These are phyloP conservation scores for Alternaria burnsii DNA, from an alignment of 2,329 filamentous ascomycete species.

Conservation along the genomic window DNA sequence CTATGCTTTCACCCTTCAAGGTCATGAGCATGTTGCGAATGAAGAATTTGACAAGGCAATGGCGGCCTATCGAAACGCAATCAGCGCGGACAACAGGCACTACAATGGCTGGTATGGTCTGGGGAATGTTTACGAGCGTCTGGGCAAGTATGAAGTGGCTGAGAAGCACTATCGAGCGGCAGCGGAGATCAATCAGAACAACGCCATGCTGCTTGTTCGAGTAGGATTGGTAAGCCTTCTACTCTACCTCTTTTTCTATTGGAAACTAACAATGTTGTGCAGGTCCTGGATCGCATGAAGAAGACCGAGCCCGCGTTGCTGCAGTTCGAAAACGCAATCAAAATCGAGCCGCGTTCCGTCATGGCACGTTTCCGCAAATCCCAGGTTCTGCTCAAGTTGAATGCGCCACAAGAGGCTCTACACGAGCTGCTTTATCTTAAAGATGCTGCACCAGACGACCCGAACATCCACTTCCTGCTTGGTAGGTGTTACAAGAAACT, in stretches of 20 bases:
- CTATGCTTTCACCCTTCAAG: conserved; percentile 94
- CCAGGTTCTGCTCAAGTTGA: conserved; percentile 79
- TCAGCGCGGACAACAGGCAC: conserved; percentile 85
- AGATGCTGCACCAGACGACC: conserved; percentile 90
- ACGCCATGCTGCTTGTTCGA: conserved; percentile 89
- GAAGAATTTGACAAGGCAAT: conserved; percentile 98
- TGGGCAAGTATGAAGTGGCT: conserved; percentile 90
- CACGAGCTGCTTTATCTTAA: conserved; percentile 87
- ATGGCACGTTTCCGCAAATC: conserved; percentile 94
- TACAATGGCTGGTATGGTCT: conserved; percentile 98
- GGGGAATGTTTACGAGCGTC: conserved; percentile 83
- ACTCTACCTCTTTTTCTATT: neutral
- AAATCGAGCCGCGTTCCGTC: conserved; percentile 80
- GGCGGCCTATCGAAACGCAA: conserved; percentile 83
- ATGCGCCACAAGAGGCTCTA: conserved; percentile 74
- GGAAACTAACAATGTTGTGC: neutral
- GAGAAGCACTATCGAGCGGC: conserved; percentile 91
- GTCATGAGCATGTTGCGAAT: conserved; percentile 93
- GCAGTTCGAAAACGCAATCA: conserved; percentile 83
- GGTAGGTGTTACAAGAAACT: conserved; percentile 75
- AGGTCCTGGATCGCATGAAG: conserved; percentile 81
- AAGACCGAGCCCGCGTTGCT: conserved; percentile 79
- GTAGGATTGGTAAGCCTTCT: conserved; percentile 75
- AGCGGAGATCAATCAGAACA: conserved; percentile 88
- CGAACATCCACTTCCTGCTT: conserved; percentile 93